Conservation (phyloP, 2,329 filamentous ascomycete species). For the Talaromyces sp. region DNA sequence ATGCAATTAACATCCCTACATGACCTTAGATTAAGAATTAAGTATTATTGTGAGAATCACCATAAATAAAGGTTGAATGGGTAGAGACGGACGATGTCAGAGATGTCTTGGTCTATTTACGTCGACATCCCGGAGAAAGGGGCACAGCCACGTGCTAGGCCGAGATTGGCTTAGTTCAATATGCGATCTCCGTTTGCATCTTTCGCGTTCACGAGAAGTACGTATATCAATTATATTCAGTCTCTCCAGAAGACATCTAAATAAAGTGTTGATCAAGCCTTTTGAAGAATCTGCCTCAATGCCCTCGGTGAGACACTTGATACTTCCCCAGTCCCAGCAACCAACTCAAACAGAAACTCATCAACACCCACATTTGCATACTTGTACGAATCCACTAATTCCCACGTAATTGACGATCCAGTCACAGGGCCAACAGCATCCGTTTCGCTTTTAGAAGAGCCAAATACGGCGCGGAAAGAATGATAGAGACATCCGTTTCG, state of each 20-base stretch:
- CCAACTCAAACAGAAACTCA: conserved; percentile 24
- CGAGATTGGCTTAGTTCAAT: not conserved
- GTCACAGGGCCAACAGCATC: conserved; percentile 23
- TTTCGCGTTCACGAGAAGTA: not conserved
- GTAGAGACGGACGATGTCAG: not conserved
- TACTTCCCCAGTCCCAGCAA: conserved; percentile 19
- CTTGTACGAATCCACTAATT: conserved; percentile 18
- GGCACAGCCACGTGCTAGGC: conserved; percentile 1
- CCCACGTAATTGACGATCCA: conserved; percentile 23
- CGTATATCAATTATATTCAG: no score
- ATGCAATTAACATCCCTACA: not conserved
- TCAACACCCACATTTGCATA: conserved; percentile 24
- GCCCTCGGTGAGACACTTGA: conserved; percentile 20
- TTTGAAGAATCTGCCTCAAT: conserved; percentile 15
- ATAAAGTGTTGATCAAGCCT: not conserved
- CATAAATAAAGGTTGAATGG: not conserved
- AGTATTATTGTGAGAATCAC: not conserved
- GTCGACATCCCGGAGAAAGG: not conserved
- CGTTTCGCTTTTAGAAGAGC: not conserved
- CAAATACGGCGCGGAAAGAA: not conserved
- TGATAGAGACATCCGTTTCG: not conserved
- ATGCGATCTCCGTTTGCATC: not conserved
- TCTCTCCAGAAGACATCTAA: no score
- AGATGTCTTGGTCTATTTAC: not conserved
- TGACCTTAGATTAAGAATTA: not conserved